phyloP scores from a whole-genome alignment of 352 stramenopile species.

The Phytophthora melonis region DNA sequence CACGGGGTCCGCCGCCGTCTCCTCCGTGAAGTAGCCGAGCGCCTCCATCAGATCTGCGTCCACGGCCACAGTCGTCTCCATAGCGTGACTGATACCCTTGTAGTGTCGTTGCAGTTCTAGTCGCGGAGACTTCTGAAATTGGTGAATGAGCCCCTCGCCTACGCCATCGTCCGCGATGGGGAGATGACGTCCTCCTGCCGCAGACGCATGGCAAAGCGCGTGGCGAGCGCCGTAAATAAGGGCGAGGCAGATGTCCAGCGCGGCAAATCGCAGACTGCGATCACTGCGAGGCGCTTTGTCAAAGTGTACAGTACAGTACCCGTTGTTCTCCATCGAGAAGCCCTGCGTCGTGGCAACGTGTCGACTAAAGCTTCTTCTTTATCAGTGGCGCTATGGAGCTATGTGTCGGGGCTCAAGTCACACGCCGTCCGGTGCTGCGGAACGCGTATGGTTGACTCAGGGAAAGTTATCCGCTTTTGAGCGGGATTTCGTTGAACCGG shows the following conservation, averaged over 20 bases:
- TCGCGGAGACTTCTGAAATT: slow-evolving; percentile 16
- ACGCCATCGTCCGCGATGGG: slow-evolving; percentile 15
- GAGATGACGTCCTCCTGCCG: neutral
- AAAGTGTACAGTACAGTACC: too few species aligned
- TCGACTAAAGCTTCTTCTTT: neutral
- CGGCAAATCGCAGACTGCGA: slow-evolving; percentile 12
- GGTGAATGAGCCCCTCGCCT: slow-evolving; percentile 23
- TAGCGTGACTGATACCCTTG: neutral
- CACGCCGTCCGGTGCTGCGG: neutral
- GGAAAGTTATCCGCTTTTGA: neutral
- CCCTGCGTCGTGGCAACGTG: neutral
- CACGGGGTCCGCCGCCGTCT: neutral
- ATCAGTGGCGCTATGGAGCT: too few species aligned
- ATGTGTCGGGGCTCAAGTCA: neutral
- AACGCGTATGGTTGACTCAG: slow-evolving; percentile 1
- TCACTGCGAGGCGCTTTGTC: neutral
- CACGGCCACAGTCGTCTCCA: slow-evolving; percentile 5
- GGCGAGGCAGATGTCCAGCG: slow-evolving; percentile 6
- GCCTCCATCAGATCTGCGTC: slow-evolving; percentile 39
- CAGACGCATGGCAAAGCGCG: slow-evolving; percentile 16
- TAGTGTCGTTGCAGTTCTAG: too few species aligned
- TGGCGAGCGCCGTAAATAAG: neutral
- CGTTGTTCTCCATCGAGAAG: too few species aligned
- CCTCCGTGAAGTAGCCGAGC: slow-evolving; percentile 35
- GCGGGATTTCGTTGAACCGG: neutral